These are phyloP conservation scores for Globisporangium sylvaticum DNA, from an alignment of 352 stramenopile genomes.

Conservation along the genomic window DNA sequence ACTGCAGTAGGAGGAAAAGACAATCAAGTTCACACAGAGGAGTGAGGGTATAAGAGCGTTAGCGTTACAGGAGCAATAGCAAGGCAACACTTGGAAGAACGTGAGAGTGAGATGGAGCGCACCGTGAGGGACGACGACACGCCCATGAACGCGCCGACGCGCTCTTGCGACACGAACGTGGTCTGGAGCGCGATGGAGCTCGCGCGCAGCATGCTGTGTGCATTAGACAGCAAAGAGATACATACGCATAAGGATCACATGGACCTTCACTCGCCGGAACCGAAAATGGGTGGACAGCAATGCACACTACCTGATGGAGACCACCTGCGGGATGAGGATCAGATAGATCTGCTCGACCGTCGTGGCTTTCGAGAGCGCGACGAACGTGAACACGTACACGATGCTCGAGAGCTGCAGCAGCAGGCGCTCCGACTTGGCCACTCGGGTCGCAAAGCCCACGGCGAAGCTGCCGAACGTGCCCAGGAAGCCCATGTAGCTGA, in stretches of 20 bases:
- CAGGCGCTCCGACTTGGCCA: slow-evolving; percentile 49
- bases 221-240: slow-evolving; percentile 3
- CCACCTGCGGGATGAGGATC: slow-evolving; percentile 59
- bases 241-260: background rate
- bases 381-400: slow-evolving; percentile 69
- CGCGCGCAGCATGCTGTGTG: slow-evolving; percentile 74
- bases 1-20: slow-evolving; percentile 26
- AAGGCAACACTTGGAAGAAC: background rate
- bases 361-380: slow-evolving; percentile 52
- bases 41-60: background rate
- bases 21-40: background rate
- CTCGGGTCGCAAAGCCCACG: slow-evolving; percentile 46
- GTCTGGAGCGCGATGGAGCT: slow-evolving; percentile 75
- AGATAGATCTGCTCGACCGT: slow-evolving; percentile 50
- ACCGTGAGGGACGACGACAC: slow-evolving; percentile 79
- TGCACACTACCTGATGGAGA: slow-evolving; percentile 53
- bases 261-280: background rate
- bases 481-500: slow-evolving; percentile 81
- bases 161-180: slow-evolving; percentile 60
- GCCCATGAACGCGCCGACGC: slow-evolving; percentile 74
- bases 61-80: background rate
- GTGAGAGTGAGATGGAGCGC: background rate
- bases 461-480: slow-evolving; percentile 60
- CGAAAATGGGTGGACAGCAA: slow-evolving; percentile 1
- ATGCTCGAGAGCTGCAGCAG: slow-evolving; percentile 60